These are phyloP conservation scores for Gossypium anomalum DNA, from an alignment of 345 rosid genomes.

Conservation along the genomic window DNA sequence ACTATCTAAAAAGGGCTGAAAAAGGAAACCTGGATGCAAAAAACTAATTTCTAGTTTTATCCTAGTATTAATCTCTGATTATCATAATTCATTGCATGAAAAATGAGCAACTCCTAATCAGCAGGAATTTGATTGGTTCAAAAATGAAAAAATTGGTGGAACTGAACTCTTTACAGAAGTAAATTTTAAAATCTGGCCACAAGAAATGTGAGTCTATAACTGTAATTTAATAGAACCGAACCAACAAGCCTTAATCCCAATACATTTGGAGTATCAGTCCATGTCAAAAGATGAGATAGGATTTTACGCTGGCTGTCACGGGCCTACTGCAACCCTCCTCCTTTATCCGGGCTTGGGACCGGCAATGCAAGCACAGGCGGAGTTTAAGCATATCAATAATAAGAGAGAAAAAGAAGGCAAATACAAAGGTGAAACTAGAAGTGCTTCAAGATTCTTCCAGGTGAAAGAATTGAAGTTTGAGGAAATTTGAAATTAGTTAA, in stretches of 20 bases:
- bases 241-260: no score
- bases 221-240: neutral
- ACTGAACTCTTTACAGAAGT: neutral
- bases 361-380: neutral
- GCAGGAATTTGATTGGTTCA: neutral
- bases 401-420: neutral
- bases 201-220: neutral
- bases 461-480: neutral
- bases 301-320: neutral
- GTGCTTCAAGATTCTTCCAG: neutral
- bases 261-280: neutral
- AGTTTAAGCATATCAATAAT: neutral
- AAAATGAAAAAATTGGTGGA: neutral
- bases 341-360: neutral
- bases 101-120: neutral
- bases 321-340: neutral
- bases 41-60: neutral
- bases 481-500: constrained; percentile 1
- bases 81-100: neutral
- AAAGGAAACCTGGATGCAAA: neutral
- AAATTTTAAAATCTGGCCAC: neutral
- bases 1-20: neutral
- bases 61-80: neutral
- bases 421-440: neutral
- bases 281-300: neutral